Percentiles rank a stretch among this genome's conserved stretches.
Evolutionary conservation across 768 basidiomycete genomes (phyloP).

Genomic region (Mycena galericulata): DNA sequence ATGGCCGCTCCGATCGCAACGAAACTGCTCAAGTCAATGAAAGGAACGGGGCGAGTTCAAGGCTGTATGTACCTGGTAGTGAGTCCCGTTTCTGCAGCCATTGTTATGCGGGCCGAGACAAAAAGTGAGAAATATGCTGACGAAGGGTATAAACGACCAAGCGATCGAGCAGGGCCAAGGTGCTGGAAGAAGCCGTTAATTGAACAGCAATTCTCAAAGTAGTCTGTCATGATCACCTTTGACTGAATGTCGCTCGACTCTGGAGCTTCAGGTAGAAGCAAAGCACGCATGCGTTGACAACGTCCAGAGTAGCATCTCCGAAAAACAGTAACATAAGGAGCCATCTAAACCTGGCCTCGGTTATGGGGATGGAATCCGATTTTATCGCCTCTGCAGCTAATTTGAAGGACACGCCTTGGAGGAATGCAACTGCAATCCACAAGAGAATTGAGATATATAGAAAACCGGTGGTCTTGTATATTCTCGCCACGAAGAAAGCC

Average conservation of each 20-base stretch:
- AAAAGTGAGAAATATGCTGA: not conserved
- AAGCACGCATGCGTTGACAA: conserved; percentile 26
- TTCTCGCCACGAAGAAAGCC: conserved; percentile 30
- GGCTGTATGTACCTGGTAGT: too few relatives aligned
- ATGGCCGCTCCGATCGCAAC: conserved; percentile 30
- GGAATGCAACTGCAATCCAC: conserved; percentile 18
- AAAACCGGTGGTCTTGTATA: conserved; percentile 20
- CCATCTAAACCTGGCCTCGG: conserved; percentile 6
- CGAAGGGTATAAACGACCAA: conserved; percentile 30
- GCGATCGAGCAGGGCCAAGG: conserved; percentile 14
- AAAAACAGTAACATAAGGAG: conserved; percentile 28
- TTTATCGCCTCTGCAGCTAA: conserved; percentile 16
- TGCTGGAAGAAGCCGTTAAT: conserved; percentile 3
- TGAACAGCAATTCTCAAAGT: not conserved
- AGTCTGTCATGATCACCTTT: conserved; percentile 1
- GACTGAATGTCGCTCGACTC: conserved; percentile 23
- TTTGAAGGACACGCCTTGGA: conserved; percentile 16
- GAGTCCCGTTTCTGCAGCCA: too few relatives aligned
- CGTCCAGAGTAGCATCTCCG: conserved; percentile 26
- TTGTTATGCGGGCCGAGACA: not conserved
- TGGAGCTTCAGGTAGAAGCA: conserved; percentile 24
- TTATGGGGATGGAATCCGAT: conserved; percentile 14
- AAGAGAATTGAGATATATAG: conserved; percentile 23
- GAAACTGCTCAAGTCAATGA: conserved; percentile 2
- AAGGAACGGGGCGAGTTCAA: too few relatives aligned